Conservation (phyloP, 129 eudicot genomes). For the Sambucus nigra region DNA sequence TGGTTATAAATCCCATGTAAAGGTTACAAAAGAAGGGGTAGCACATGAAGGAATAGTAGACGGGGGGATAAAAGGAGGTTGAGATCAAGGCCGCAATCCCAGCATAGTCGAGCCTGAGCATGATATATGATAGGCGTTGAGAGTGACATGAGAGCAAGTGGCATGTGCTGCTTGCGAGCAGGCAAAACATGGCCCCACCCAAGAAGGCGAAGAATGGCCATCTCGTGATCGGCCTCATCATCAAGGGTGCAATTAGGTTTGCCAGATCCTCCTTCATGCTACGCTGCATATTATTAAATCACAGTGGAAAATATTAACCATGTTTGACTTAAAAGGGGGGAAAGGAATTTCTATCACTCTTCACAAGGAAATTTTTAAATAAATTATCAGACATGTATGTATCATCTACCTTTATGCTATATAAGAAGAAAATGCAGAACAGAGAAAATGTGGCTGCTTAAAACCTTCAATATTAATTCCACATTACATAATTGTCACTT, state of each 20-base stretch:
- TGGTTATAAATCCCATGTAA: slow-evolving; percentile 73
- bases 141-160: slow-evolving; percentile 94
- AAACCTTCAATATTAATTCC: no score
- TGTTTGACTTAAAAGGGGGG: no score
- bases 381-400: no score
- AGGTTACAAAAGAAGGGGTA: slow-evolving; percentile 87
- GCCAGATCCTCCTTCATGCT: slow-evolving; percentile 70
- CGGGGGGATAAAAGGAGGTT: slow-evolving; percentile 92
- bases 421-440: no score
- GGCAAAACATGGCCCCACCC: slow-evolving; percentile 97
- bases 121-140: slow-evolving; percentile 63
- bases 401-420: no score
- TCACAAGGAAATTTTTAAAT: no score
- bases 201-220: slow-evolving; percentile 96
- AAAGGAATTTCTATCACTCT: no score
- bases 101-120: slow-evolving; percentile 93
- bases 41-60: slow-evolving; percentile 99
- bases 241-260: slow-evolving; percentile 62
- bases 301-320: background rate
- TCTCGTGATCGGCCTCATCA: slow-evolving; percentile 70
- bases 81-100: slow-evolving; percentile 94
- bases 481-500: no score
- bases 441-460: no score
- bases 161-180: slow-evolving; percentile 83
- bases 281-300: slow-evolving; percentile 31